Evolutionary conservation across 2,329 filamentous ascomycete genomes (phyloP), one percentile per base, ranked within the genome.

Genomic region (Fusarium anthophilum): DNA sequence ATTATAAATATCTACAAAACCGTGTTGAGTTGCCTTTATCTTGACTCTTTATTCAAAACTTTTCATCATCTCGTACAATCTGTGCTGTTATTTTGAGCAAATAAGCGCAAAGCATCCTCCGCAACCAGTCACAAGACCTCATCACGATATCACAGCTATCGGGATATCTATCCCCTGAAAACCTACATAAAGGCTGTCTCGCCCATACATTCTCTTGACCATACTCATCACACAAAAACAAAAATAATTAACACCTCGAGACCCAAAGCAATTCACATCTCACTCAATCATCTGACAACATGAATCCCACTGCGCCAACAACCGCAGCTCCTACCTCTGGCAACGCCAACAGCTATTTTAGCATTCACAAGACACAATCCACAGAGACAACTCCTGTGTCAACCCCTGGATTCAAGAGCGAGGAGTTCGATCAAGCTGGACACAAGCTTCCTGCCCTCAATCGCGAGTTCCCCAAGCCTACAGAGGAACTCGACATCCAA

Each of bases 381-480:
- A 67, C 72, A n/a, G 76, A 72, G 30, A 73, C 67, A 51, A 78
- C 74, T 15, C 78, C 73, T 22, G 54, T 56, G 18, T 66, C 76
- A 48, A 77, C 78, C 15, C 77, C 77, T 3, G 72, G 69, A 10
- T 45, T 70, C 39, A 77, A 64, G 56, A 14, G 64, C 37, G 66
- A 74, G 13, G 72, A 74, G 26, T 38, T 37, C 7, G 74, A 70
- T 17, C 54, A 63, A 56, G 43, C 26, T 53, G 59, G 64, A 59
- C 58, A 66, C 65, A 76, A 85, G 69, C 74, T 86, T 18, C 80
- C 81, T 18, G 74, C 78, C 22, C 78, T 82, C 14, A 77, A 79
- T 20, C 82, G 83, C 28, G 69, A 78, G 6, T 87, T 83, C 69
- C 84, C 84, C 55, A 82, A 84, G 77, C 86, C 86, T 5, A 54